Evolutionary conservation across 148 eudicot species (phyloP).

Genomic region (Fagopyrum homotropicum): DNA sequence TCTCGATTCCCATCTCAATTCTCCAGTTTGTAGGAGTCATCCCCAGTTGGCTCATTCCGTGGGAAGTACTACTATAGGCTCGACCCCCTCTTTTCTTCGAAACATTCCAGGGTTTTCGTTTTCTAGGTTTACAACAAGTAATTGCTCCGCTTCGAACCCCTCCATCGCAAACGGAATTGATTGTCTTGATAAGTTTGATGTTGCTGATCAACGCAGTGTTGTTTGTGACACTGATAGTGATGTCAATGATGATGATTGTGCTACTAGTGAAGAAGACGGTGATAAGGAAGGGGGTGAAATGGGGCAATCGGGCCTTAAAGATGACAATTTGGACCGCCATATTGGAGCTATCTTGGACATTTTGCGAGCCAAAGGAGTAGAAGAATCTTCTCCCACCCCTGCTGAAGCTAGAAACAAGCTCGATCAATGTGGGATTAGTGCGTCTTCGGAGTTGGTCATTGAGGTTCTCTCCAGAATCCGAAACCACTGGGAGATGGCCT

Average conservation of each 20-base stretch:
- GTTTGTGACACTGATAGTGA: background rate
- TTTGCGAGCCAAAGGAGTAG: slow-evolving; percentile 19
- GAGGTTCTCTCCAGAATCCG: slow-evolving; percentile 53
- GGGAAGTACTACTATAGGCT: background rate
- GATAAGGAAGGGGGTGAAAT: slow-evolving; percentile 18
- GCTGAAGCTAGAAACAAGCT: slow-evolving; percentile 40
- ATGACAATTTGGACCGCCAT: slow-evolving; percentile 25
- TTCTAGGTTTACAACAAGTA: slow-evolving; percentile 17
- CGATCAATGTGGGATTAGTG: slow-evolving; percentile 43
- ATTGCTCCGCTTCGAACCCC: background rate
- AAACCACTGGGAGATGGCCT: slow-evolving; percentile 79
- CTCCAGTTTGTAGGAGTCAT: slow-evolving; percentile 12
- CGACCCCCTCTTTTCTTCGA: slow-evolving; percentile 7
- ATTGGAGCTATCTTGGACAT: slow-evolving; percentile 36
- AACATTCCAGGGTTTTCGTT: slow-evolving; percentile 10
- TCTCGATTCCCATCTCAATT: slow-evolving; percentile 12
- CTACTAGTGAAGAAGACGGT: slow-evolving; percentile 13
- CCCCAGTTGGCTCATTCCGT: slow-evolving; percentile 18
- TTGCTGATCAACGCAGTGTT: slow-evolving; percentile 4
- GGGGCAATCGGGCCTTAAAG: slow-evolving; percentile 17
- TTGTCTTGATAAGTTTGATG: slow-evolving; percentile 6
- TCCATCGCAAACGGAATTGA: background rate
- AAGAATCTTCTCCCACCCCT: slow-evolving; percentile 12
- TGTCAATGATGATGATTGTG: slow-evolving; percentile 6
- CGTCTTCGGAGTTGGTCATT: slow-evolving; percentile 43